A percentile compares a stretch with the other conserved stretches of the same genome.
These are phyloP conservation scores for Dryas drummondii DNA, from an alignment of 306 rosid species.

Conservation along the genomic window DNA sequence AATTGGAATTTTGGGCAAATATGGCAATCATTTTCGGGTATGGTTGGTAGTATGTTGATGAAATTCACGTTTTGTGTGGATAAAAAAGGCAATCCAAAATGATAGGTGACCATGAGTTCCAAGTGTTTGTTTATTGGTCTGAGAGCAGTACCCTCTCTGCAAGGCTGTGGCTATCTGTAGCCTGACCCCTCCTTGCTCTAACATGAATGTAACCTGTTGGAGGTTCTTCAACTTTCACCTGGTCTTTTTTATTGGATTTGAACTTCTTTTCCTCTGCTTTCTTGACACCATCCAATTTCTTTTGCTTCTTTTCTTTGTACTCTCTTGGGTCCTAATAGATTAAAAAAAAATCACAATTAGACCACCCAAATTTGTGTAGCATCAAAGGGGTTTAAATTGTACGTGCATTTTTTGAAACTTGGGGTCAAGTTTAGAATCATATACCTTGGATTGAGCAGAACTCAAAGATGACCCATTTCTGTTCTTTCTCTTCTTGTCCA, in stretches of 20 bases:
- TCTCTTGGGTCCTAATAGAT: conserved; percentile 38
- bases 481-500: conserved; percentile 48
- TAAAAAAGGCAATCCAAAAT: conserved; percentile 7
- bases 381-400: no score
- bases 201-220: conserved; percentile 84
- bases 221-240: conserved; percentile 50
- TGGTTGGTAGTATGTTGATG: not conserved
- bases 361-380: conserved; percentile 7
- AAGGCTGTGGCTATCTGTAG: conserved; percentile 98
- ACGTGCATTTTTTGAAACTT: no score
- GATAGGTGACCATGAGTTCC: not conserved
- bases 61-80: conserved; percentile 14
- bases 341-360: conserved; percentile 3
- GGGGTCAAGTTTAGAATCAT: not conserved
- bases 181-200: conserved; percentile 98
- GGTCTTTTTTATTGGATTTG: conserved; percentile 35
- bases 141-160: conserved; percentile 77
- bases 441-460: conserved; percentile 54
- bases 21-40: conserved; percentile 9
- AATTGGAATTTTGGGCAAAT: not conserved
- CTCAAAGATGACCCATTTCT: conserved; percentile 34
- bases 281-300: conserved; percentile 39
- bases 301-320: conserved; percentile 53
- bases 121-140: not conserved
- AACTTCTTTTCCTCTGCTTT: conserved; percentile 34